Evolutionary conservation across 108 stramenopile genomes (phyloP).

Genomic region (Poteriospumella lacustris): DNA sequence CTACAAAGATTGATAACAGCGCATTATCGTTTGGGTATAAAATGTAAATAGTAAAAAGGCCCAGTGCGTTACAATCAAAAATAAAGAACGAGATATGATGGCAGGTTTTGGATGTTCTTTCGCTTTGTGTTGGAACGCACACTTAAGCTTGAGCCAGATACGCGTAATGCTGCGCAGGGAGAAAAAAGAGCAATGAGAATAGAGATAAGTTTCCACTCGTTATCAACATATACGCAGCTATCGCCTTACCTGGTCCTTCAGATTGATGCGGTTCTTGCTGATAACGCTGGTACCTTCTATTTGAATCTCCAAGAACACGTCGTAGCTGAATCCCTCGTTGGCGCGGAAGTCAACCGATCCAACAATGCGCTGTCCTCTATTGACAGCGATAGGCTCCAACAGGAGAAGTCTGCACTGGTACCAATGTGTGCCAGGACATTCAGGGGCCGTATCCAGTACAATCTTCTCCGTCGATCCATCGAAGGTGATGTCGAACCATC

Average conservation of each 20-base stretch:
- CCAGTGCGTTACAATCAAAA: no score
- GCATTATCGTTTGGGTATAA: no score
- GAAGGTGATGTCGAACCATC: constrained; percentile 62
- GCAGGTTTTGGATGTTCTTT: no score
- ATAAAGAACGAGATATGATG: no score
- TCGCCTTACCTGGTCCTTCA: constrained; percentile 60
- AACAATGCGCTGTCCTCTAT: constrained; percentile 43
- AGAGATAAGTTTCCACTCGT: no score
- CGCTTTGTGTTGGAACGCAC: no score
- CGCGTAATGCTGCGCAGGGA: no score
- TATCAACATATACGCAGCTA: no score
- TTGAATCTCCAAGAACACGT: constrained; percentile 28
- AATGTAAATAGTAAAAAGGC: no score
- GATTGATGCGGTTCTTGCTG: constrained; percentile 37
- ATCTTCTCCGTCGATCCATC: constrained; percentile 42
- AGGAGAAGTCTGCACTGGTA: constrained; percentile 61
- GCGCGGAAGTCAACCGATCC: constrained; percentile 51
- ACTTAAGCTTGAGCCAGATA: no score
- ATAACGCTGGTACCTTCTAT: constrained; percentile 51
- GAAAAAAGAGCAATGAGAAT: no score
- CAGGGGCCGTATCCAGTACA: constrained; percentile 45
- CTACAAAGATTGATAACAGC: no score
- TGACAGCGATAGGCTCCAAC: constrained; percentile 57
- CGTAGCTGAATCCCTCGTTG: constrained; percentile 61
- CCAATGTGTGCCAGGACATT: constrained; percentile 50